These are phyloP conservation scores for Blastobotrys illinoisensis DNA, from an alignment of 1,139 yeast genomes.

Conservation along the genomic window DNA sequence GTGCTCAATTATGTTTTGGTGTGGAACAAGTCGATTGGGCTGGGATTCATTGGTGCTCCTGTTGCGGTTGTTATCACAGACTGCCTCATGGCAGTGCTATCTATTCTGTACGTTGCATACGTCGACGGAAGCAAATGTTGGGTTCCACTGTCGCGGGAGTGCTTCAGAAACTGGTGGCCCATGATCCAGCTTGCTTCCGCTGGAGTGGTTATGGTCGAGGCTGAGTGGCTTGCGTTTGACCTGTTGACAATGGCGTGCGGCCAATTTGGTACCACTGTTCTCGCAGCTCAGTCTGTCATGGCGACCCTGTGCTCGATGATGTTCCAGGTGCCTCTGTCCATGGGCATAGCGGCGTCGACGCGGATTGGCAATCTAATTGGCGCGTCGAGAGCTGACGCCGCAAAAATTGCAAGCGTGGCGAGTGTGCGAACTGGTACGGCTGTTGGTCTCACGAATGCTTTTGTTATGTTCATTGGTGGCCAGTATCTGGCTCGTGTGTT, in stretches of 20 bases:
- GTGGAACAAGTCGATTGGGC: slow-evolving; percentile 59
- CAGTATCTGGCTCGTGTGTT: slow-evolving; percentile 58
- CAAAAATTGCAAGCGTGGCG: slow-evolving; percentile 58
- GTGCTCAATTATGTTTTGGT: slow-evolving; percentile 69
- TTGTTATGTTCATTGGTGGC: slow-evolving; percentile 48
- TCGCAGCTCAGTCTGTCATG: slow-evolving; percentile 87
- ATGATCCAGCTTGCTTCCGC: slow-evolving; percentile 68
- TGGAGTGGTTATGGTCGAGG: slow-evolving; percentile 78
- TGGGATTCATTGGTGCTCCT: slow-evolving; percentile 67
- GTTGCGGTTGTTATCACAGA: slow-evolving; percentile 56
- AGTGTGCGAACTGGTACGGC: slow-evolving; percentile 53
- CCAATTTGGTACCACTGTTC: slow-evolving; percentile 70
- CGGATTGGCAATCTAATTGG: slow-evolving; percentile 88
- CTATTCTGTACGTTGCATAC: slow-evolving; percentile 48
- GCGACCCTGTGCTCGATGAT: slow-evolving; percentile 74
- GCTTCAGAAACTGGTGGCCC: slow-evolving; percentile 52
- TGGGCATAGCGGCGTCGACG: slow-evolving; percentile 82
- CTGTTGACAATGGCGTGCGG: slow-evolving; percentile 67
- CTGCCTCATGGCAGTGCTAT: slow-evolving; percentile 54
- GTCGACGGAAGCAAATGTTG: slow-evolving; percentile 68
- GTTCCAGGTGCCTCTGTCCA: slow-evolving; percentile 84
- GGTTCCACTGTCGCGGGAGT: slow-evolving; percentile 37
- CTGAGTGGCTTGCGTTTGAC: slow-evolving; percentile 84
- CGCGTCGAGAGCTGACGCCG: slow-evolving; percentile 58
- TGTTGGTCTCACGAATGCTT: slow-evolving; percentile 54